A percentile compares a stretch with the other conserved stretches of the same genome.
These are phyloP conservation scores for Phytophthora capsici DNA, from an alignment of 352 stramenopile genomes.

Conservation along the genomic window DNA sequence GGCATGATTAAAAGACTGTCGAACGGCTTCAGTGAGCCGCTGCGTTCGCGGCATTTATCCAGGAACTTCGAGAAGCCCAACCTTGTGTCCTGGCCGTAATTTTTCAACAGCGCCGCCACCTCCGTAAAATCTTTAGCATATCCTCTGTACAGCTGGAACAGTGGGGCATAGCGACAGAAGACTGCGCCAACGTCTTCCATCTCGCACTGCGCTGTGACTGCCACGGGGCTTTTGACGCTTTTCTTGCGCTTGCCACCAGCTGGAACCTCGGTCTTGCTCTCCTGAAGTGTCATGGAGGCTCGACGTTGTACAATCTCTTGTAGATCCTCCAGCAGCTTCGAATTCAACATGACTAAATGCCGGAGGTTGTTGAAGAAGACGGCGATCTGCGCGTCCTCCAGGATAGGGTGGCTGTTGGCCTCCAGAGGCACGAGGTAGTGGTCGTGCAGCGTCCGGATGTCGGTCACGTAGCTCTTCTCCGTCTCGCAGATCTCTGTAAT, in stretches of 20 bases:
- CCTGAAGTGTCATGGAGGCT: slow-evolving; percentile 1
- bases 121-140: slow-evolving; percentile 89
- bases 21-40: slow-evolving; percentile 69
- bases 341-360: slow-evolving; percentile 87
- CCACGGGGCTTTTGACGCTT: slow-evolving; percentile 39
- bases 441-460: slow-evolving; percentile 80
- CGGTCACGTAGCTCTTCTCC: slow-evolving; percentile 77
- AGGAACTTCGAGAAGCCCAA: slow-evolving; percentile 66
- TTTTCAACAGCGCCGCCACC: slow-evolving; percentile 63
- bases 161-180: slow-evolving; percentile 81
- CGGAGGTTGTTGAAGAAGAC: slow-evolving; percentile 89
- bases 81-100: slow-evolving; percentile 56
- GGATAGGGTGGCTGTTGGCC: slow-evolving; percentile 79
- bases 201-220: slow-evolving; percentile 40
- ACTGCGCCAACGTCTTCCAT: slow-evolving; percentile 65
- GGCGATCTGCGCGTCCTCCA: slow-evolving; percentile 84
- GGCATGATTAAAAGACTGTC: slow-evolving; percentile 92
- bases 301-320: slow-evolving; percentile 59
- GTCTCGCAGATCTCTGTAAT: slow-evolving; percentile 85
- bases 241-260: slow-evolving; percentile 22
- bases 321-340: slow-evolving; percentile 79
- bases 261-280: slow-evolving; percentile 9
- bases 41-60: slow-evolving; percentile 58
- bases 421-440: slow-evolving; percentile 84
- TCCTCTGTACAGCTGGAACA: slow-evolving; percentile 85